Conservation (phyloP, 2,329 filamentous ascomycete genomes). For the Diaporthe vexans region DNA sequence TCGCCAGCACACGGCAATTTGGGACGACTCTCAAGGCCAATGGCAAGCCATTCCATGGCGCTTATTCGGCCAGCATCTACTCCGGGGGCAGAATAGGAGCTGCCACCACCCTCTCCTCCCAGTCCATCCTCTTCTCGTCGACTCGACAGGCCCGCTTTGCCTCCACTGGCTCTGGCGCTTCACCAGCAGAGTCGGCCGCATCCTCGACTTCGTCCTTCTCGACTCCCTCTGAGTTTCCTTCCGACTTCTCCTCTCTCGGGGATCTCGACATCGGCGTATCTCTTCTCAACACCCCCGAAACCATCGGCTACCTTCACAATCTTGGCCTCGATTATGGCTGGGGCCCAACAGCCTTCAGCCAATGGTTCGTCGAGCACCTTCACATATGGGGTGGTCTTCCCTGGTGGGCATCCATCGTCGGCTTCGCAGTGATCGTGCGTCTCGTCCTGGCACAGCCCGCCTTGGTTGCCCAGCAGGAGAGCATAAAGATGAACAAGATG, state of each 20-base stretch:
- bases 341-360: conserved; percentile 80
- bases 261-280: conserved; percentile 54
- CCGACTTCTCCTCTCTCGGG: conserved; percentile 51
- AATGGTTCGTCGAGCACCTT: conserved; percentile 85
- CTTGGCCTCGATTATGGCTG: conserved; percentile 91
- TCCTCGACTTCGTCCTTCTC: conserved; percentile 44
- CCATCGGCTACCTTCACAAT: conserved; percentile 84
- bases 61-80: conserved; percentile 26
- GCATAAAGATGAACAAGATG: conserved; percentile 73
- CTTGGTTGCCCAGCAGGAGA: conserved; percentile 71
- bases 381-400: conserved; percentile 82
- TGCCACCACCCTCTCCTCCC: conserved; percentile 41
- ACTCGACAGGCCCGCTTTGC: conserved; percentile 46
- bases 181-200: conserved; percentile 37
- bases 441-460: conserved; percentile 75
- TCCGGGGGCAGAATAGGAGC: conserved; percentile 44
- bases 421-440: conserved; percentile 76
- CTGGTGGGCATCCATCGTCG: conserved; percentile 84
- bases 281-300: conserved; percentile 75
- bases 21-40: conserved; percentile 48
- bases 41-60: conserved; percentile 26
- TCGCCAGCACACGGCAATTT: conserved; percentile 47
- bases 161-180: conserved; percentile 45
- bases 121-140: conserved; percentile 41
- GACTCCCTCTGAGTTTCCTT: conserved; percentile 30